Base-by-base conservation (phyloP, 169 alveolate genomes). In the Plasmodium gonderi region DNA sequence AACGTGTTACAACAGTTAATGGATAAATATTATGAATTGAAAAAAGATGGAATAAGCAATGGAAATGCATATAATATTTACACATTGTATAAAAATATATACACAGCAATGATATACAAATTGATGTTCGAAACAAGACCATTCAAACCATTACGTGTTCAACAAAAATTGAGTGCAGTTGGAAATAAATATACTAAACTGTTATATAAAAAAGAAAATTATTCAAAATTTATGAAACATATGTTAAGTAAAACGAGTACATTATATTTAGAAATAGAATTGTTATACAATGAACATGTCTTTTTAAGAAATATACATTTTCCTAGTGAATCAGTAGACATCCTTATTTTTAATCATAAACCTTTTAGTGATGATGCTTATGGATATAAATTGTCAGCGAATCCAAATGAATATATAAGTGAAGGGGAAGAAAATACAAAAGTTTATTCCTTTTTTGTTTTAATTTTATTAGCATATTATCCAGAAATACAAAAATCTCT, bases 361-460 rank as follows among this genome's bases (percentile, higher is more conserved):
- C 93, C 93, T 12, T 87, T 87, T 76, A 44, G 40, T 75, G 82
- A 74, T n/a, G 90, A 75, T 76, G 72, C 93, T 4, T 54, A 54
- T 42, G 93, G 93, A 17, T 87, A 87, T 76, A 77, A 51, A 87
- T 29, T 76, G 38, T 38, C 79, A 38, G 72, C 54, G 23, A 45
- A 76, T 9, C 81, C 87, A 26, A 36, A 87, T 54, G 49, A 51
- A 38, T 3, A 8, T 40, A 51, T 42, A 26, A 76, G 45, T 47
- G 93, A 87, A 76, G 93, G 93, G 20, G 93, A 87, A n/a, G 90
- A 87, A 54, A 87, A 87, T 44, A 87, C 87, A 23, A 87, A 36
- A 77, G 60, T 87, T 5, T 87, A 76, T 44, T 26, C 89, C 0
- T 87, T 87, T 38, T 87, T 87, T 77, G 93, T 87, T 26, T 67